These are phyloP conservation scores for Pueraria montana DNA, from an alignment of 306 rosid genomes.

Conservation along the genomic window DNA sequence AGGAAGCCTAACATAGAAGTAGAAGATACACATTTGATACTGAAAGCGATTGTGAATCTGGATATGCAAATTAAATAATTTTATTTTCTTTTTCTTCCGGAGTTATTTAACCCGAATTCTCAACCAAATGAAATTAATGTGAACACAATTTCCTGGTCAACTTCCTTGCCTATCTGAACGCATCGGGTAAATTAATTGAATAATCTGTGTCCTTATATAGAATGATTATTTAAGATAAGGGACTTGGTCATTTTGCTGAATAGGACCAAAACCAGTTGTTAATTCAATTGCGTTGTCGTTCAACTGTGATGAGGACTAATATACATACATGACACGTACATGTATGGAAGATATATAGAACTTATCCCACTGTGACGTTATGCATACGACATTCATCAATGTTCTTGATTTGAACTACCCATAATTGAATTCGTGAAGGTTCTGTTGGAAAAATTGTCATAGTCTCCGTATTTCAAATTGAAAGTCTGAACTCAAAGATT, in stretches of 20 bases:
- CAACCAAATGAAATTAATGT: background rate
- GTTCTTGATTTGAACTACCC: background rate
- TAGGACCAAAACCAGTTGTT: slow-evolving; percentile 11
- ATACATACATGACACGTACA: background rate
- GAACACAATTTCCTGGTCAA: slow-evolving; percentile 20
- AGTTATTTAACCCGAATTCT: background rate
- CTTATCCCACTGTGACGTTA: slow-evolving; percentile 32
- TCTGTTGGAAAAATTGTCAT: background rate
- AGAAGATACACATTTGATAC: slow-evolving; percentile 4
- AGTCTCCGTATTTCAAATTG: background rate
- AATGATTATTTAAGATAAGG: slow-evolving; percentile 1
- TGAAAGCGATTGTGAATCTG: slow-evolving; percentile 14
- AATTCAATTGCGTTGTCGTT: slow-evolving; percentile 5
- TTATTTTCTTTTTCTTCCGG: background rate
- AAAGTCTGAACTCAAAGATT: background rate
- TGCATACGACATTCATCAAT: slow-evolving; percentile 10
- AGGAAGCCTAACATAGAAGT: background rate
- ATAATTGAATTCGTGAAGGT: slow-evolving; percentile 22
- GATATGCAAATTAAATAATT: background rate
- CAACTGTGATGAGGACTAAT: background rate
- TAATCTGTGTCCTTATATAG: background rate
- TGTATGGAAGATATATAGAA: background rate
- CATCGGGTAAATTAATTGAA: background rate
- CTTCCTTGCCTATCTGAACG: background rate
- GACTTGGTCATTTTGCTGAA: slow-evolving; percentile 24